Base-by-base conservation (phyloP, 1,284 basidiomycete species). In the Cryptococcus wingfieldii region DNA sequence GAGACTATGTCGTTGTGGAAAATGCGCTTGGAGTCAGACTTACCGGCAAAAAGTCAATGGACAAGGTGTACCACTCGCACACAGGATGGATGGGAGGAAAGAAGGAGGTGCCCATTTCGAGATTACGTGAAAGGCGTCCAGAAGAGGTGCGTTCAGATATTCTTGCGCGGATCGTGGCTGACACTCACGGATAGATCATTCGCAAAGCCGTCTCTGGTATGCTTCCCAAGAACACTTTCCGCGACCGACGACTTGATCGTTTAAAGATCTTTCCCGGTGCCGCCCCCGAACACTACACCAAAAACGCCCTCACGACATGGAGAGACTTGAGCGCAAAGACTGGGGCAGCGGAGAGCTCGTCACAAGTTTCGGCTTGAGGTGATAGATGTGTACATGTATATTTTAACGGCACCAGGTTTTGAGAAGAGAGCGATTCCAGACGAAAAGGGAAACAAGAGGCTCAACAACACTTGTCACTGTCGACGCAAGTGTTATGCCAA, bases 1-100 rank as follows among this genome's bases (percentile, higher is more conserved):
- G 96, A 34, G 96, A 98, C 83, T 98, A 98, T 76, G 93, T 98
- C 34, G 84, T 98, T 23, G 92, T 99, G 9, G 96, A 92, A 19
- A 89, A 98, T 72, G 89, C 92, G 3, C 80, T 84, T 55, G 83
- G 87, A 28, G 83, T 98, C 56, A 84, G 86, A 67, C 88, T 98
- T 44, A 92, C 95, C 0, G 96, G 96, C 25, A 84, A 85, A 67
- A 98, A 98, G 78, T 83, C 84, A 9, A 83, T 90, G 56, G 91
- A 98, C 71, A 83, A 93, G 64, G 74, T 95, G 10, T 98, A 93
- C 79, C 80, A 89, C 51, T 87, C 88, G 66, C 93, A 98, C 73
- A 85, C 92, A 0, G 92, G 93, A 84, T 98, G 83, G 71, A 90
- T 94, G 0, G 95, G 96, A 54, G 94, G 92, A 34, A 77, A 98